These are phyloP conservation scores for Triangularia verruculosa DNA, from an alignment of 2,329 filamentous ascomycete genomes.

Conservation along the genomic window DNA sequence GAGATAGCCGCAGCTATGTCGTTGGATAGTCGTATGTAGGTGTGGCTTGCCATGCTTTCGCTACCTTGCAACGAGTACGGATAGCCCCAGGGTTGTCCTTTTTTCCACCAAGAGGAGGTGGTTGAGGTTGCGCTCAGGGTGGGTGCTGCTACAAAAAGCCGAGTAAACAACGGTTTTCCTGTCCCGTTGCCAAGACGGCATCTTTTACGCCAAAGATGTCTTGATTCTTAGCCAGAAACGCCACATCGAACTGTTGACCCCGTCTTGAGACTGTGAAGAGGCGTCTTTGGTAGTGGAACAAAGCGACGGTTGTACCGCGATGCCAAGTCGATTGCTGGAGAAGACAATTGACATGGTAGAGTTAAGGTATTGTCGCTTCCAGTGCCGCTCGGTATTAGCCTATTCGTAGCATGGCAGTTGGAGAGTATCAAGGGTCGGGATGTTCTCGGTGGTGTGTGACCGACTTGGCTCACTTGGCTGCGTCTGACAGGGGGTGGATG, in stretches of 20 bases:
- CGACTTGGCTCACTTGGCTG: background rate
- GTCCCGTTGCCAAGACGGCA: constrained; percentile 14
- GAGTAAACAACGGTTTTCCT: constrained; percentile 12
- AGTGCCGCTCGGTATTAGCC: constrained; percentile 14
- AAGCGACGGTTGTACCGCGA: too few relatives aligned
- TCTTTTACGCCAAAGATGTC: constrained; percentile 6
- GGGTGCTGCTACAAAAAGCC: constrained; percentile 4
- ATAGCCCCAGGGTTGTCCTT: constrained; percentile 5
- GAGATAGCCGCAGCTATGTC: background rate
- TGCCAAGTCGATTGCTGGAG: too few relatives aligned
- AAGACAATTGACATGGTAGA: background rate
- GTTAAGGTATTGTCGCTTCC: background rate
- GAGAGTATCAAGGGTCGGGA: background rate
- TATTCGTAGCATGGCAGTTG: constrained; percentile 17
- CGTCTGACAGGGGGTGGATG: background rate
- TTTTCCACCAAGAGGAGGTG: constrained; percentile 25
- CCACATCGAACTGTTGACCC: background rate
- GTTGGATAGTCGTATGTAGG: constrained; percentile 5
- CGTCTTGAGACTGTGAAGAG: too few relatives aligned
- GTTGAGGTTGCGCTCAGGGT: constrained; percentile 8
- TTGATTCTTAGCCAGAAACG: background rate
- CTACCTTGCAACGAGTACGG: constrained; percentile 1
- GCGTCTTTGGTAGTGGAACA: too few relatives aligned
- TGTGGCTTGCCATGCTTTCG: background rate
- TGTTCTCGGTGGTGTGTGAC: constrained; percentile 13